A percentile compares a stretch with the other conserved stretches of the same genome.
phyloP scores from a whole-genome alignment of 2,329 filamentous ascomycete genomes.

The Penicillium polonicum region DNA sequence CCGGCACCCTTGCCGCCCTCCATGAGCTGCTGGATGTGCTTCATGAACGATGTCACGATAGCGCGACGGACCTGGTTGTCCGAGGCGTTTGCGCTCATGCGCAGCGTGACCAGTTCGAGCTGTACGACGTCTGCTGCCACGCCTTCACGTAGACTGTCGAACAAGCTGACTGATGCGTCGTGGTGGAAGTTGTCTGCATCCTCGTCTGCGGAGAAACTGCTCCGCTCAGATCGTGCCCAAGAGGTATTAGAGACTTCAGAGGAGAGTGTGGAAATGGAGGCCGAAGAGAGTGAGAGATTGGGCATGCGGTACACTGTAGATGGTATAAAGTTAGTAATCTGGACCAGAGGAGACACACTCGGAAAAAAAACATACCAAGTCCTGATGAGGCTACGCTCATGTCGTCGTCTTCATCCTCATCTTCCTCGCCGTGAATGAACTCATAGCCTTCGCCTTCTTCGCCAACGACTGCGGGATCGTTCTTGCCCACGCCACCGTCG shows the following conservation, averaged over 20 bases:
- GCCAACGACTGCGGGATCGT: conserved; percentile 58
- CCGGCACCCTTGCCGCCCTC: conserved; percentile 57
- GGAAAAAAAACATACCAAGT: conserved; percentile 30
- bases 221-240: conserved; percentile 69
- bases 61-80: conserved; percentile 85
- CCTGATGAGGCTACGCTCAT: conserved; percentile 57
- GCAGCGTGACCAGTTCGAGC: conserved; percentile 89
- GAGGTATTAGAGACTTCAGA: conserved; percentile 58
- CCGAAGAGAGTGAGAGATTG: conserved; percentile 46
- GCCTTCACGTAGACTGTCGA: conserved; percentile 76
- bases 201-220: conserved; percentile 65
- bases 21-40: conserved; percentile 71
- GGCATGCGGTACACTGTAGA: conserved; percentile 52
- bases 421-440: conserved; percentile 64
- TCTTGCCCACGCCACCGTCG: conserved; percentile 43
- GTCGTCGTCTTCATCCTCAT: conserved; percentile 62
- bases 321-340: conserved; percentile 11
- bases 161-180: conserved; percentile 82
- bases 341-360: neutral
- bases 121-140: conserved; percentile 79
- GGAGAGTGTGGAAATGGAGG: conserved; percentile 64
- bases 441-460: conserved; percentile 60
- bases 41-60: conserved; percentile 80
- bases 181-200: conserved; percentile 70
- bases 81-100: conserved; percentile 85